Evolutionary conservation across 1,139 yeast species (phyloP), one percentile per base, ranked within the genome.

Genomic region (Geotrichum candidum): DNA sequence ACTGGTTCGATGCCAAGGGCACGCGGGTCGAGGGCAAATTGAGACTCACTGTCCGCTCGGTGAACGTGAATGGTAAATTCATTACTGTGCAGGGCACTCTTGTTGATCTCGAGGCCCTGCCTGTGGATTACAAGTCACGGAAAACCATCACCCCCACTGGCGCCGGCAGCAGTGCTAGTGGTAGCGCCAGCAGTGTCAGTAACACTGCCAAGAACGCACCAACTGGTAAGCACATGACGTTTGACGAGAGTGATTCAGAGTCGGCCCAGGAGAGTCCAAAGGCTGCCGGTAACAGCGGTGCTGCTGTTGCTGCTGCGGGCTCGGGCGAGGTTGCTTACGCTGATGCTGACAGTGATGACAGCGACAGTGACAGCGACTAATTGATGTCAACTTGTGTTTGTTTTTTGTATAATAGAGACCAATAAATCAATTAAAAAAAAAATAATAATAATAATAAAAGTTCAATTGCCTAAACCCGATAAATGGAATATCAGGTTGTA

Each of bases 1-100:
- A 88, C 73, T 94, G 98, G 98, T 79, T 80, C 13, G 97, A 92
- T 72, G 87, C 80, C 58, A 78, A 83, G 60, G 96, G 87, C 27
- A 79, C 81, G 59, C 84, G 85, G 63, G 79, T 94, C 51, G 97
- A 88, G 68, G 97, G 97, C 2, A 90, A 88, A 73, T 74, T 92
- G 61, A 80, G 80, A 67, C 91, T 94, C 74, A 84, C 86, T 7
- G 84, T 92, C 51, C 88, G 85, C 72, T 79, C 85, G 45, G 80
- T 92, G 63, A 87, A 86, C 69, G 85, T 89, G 22, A 82, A 92
- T 3, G 96, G 97, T 18, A 85, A 86, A 73, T 87, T 90, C 63
- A 85, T 91, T 23, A 87, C 95, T 7, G 82, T 92, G 18, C 96
- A 90, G 66, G 98, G 98, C 18, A 57, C 62, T 11, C 62, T 62